Percentiles rank a stretch among this genome's conserved stretches.
Conservation (phyloP, 208 protist genomes). For the Polymyxa betae region DNA sequence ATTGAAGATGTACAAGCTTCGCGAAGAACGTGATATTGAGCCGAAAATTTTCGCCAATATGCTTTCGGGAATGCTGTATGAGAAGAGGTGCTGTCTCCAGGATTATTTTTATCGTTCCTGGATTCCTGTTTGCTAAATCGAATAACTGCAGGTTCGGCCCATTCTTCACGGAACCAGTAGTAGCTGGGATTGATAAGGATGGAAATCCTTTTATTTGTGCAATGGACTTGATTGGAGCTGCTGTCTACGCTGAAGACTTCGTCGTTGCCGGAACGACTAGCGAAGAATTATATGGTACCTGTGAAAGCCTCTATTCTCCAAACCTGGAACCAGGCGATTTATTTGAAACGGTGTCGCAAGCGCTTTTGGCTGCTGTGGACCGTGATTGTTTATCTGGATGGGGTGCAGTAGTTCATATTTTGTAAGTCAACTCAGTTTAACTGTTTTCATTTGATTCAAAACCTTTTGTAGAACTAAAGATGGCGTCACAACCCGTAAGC, state of each 20-base stretch:
- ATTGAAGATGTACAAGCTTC: constrained; percentile 68
- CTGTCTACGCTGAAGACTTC: constrained; percentile 69
- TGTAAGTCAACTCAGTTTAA: constrained; percentile 57
- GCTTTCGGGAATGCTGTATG: constrained; percentile 70
- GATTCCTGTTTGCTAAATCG: constrained; percentile 6
- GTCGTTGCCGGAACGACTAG: constrained; percentile 67
- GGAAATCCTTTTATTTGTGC: constrained; percentile 68
- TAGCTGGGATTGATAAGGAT: constrained; percentile 66
- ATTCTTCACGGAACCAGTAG: constrained; percentile 71
- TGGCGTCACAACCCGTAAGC: constrained; percentile 23
- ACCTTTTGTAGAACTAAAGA: constrained; percentile 54
- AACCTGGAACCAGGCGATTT: constrained; percentile 70
- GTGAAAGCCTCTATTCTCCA: constrained; percentile 67
- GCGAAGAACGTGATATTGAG: constrained; percentile 69
- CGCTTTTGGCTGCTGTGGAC: constrained; percentile 68
- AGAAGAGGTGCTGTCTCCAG: constrained; percentile 66
- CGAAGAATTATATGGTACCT: constrained; percentile 69
- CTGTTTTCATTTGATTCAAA: not conserved
- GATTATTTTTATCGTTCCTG: not conserved
- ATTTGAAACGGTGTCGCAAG: constrained; percentile 70
- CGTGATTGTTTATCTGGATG: constrained; percentile 70
- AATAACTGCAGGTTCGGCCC: constrained; percentile 65
- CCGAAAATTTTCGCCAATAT: constrained; percentile 68
- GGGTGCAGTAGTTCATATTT: constrained; percentile 70
- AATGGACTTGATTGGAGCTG: constrained; percentile 70